These are phyloP conservation scores for Pisolithus sp. DNA, from an alignment of 768 basidiomycete species.

Conservation along the genomic window DNA sequence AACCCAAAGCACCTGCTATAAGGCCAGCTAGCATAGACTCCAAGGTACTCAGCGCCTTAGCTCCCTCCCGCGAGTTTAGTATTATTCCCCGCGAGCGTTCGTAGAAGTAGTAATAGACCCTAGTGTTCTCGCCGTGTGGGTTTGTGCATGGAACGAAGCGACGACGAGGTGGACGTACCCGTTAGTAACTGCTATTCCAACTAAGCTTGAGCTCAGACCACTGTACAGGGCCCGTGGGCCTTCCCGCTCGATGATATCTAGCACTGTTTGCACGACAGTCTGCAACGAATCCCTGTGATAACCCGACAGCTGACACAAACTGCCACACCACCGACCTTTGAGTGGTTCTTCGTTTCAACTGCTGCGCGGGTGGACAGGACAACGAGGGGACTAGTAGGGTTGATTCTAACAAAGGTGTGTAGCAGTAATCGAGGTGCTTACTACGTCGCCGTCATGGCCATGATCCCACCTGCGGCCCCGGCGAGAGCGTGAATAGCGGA, in stretches of 20 bases:
- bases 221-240: conserved; percentile 81
- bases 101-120: conserved; percentile 92
- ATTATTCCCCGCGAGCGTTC: conserved; percentile 60
- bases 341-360: conserved; percentile 74
- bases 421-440: conserved; percentile 29
- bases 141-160: background rate
- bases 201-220: conserved; percentile 76
- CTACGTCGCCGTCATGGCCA: conserved; percentile 91
- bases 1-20: conserved; percentile 59
- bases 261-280: conserved; percentile 59
- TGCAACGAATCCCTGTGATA: conserved; percentile 22
- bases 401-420: background rate
- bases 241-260: conserved; percentile 78
- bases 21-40: conserved; percentile 88
- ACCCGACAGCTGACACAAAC: background rate
- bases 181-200: conserved; percentile 92
- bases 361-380: conserved; percentile 91
- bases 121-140: conserved; percentile 21
- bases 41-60: conserved; percentile 70
- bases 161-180: conserved; percentile 43
- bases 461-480: conserved; percentile 85
- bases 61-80: conserved; percentile 46
- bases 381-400: conserved; percentile 66
- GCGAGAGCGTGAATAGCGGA: conserved; percentile 82
- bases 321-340: conserved; percentile 42